These are phyloP conservation scores for Nicotiana sylvestris DNA, from an alignment of 257 asterid genomes.

Conservation along the genomic window DNA sequence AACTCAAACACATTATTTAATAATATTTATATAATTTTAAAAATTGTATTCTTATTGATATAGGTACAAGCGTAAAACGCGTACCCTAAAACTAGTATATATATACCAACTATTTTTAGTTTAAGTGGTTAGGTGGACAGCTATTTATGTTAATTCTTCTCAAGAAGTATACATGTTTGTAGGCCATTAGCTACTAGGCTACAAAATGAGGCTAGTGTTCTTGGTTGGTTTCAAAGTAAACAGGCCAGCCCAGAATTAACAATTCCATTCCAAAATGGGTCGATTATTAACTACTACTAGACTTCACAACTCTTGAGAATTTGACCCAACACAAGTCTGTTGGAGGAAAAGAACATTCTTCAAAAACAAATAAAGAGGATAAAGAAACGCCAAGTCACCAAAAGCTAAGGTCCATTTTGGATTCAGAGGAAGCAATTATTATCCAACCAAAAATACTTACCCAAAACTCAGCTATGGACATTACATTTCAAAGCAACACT, in stretches of 20 bases:
- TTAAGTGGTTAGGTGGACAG: too few relatives aligned
- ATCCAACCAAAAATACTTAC: slow-evolving; percentile 18
- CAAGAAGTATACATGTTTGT: too few relatives aligned
- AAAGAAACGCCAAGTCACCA: slow-evolving; percentile 41
- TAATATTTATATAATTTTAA: too few relatives aligned
- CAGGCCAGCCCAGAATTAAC: neutral
- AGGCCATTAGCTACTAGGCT: too few relatives aligned
- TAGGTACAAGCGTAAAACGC: too few relatives aligned
- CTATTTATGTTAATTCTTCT: too few relatives aligned
- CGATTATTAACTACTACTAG: neutral
- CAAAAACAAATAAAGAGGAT: slow-evolving; percentile 27
- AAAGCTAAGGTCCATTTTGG: slow-evolving; percentile 50
- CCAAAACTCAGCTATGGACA: neutral
- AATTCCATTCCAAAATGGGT: neutral
- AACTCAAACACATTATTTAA: too few relatives aligned
- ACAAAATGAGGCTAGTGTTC: neutral
- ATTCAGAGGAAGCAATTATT: neutral
- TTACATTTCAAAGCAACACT: neutral
- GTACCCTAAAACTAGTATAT: too few relatives aligned
- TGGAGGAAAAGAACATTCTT: neutral
- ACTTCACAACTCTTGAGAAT: neutral
- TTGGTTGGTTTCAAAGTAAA: neutral
- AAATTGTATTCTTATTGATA: too few relatives aligned
- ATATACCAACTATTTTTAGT: too few relatives aligned
- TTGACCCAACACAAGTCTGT: neutral